These are phyloP conservation scores for Schoenoplectus triqueter DNA, from an alignment of 202 grass and related monocot species.

Conservation along the genomic window DNA sequence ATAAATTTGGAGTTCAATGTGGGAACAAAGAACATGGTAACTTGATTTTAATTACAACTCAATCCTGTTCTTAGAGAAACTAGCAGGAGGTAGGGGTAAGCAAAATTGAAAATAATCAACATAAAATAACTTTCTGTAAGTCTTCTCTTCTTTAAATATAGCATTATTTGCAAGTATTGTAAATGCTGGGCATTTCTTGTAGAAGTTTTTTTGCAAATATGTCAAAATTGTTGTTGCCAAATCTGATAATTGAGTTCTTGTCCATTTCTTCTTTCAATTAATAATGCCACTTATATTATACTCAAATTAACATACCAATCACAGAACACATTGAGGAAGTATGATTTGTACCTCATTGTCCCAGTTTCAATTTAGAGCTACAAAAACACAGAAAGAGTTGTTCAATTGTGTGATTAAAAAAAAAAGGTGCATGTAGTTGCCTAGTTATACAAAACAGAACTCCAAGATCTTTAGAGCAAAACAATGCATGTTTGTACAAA, in stretches of 20 bases:
- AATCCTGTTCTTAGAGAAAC: not conserved
- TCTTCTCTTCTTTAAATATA: not conserved
- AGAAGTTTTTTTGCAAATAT: no score
- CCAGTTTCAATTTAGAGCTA: no score
- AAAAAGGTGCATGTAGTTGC: no score
- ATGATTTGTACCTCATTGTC: no score
- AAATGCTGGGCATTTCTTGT: not conserved
- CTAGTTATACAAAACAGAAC: no score
- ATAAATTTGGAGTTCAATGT: not conserved
- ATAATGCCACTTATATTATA: not conserved
- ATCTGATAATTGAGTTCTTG: not conserved
- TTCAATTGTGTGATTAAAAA: no score
- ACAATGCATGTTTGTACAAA: not conserved
- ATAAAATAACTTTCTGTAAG: not conserved
- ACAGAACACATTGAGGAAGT: not conserved
- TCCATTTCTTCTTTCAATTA: not conserved
- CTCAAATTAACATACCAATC: not conserved
- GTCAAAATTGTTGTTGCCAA: not conserved
- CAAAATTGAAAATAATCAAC: not conserved
- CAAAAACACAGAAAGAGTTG: no score
- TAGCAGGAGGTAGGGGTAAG: not conserved
- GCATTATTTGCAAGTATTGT: not conserved
- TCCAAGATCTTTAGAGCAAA: no score
- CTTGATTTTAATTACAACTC: slow-evolving; percentile 3
- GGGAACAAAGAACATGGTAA: not conserved